A percentile compares a stretch with the other conserved stretches of the same genome.
Conservation (phyloP, 2,329 filamentous ascomycete genomes). For the Ophiosphaerella korrae region DNA sequence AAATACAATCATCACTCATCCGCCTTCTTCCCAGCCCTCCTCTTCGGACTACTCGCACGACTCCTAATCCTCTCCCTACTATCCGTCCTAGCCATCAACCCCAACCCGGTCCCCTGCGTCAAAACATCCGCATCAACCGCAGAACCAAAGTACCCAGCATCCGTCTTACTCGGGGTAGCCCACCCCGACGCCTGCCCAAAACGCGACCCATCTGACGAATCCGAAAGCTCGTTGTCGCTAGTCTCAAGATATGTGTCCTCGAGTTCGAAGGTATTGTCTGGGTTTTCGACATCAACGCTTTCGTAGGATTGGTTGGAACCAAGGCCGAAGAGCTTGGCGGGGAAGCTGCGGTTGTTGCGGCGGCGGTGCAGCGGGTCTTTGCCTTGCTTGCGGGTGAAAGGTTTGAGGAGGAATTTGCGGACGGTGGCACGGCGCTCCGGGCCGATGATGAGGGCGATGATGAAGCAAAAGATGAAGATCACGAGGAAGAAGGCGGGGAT, state of each 20-base stretch:
- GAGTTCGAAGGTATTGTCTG: constrained; percentile 80
- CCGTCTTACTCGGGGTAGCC: constrained; percentile 64
- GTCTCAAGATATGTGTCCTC: constrained; percentile 53
- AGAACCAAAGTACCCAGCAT: constrained; percentile 27
- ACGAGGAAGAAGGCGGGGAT: constrained; percentile 79
- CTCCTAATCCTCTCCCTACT: constrained; percentile 77
- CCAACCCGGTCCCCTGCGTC: constrained; percentile 39
- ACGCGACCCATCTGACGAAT: constrained; percentile 62
- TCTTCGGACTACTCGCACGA: constrained; percentile 55
- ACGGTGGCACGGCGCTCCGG: constrained; percentile 71
- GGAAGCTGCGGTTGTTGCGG: constrained; percentile 49
- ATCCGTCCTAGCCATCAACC: constrained; percentile 80
- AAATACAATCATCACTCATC: constrained; percentile 18
- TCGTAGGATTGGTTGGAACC: constrained; percentile 66
- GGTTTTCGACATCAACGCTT: constrained; percentile 74
- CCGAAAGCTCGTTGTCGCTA: constrained; percentile 64
- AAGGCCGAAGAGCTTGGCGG: constrained; percentile 66
- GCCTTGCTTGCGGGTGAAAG: constrained; percentile 51
- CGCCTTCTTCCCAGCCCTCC: constrained; percentile 28
- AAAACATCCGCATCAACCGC: constrained; percentile 23
- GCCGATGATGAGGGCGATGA: constrained; percentile 76
- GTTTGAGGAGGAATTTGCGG: constrained; percentile 60
- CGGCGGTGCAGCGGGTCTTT: constrained; percentile 41
- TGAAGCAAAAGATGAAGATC: constrained; percentile 70
- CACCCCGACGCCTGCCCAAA: constrained; percentile 68